A percentile compares a stretch with the other conserved stretches of the same genome.
Conservation (phyloP, 2,329 filamentous ascomycete genomes). For the Alternaria gansuensis region DNA sequence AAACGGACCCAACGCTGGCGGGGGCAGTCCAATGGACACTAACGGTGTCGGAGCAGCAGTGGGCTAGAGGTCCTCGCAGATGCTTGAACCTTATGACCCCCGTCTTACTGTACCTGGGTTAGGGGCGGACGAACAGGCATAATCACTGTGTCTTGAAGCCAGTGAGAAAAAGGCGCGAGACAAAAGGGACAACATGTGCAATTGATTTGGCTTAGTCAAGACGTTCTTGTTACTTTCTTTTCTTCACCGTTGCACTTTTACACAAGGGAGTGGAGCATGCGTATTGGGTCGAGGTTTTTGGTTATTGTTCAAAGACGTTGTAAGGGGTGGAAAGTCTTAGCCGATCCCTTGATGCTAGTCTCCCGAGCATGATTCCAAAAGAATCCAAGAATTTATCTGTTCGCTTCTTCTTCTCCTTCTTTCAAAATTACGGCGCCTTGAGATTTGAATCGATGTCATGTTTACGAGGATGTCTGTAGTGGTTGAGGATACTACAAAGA, state of each 20-base stretch:
- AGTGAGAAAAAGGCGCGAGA: neutral
- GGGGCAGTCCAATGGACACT: constrained; percentile 54
- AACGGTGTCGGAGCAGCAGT: constrained; percentile 49
- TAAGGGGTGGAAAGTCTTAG: neutral
- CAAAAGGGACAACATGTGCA: neutral
- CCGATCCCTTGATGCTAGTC: constrained; percentile 1
- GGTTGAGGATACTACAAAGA: neutral
- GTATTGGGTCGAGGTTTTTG: neutral
- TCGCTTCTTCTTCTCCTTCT: neutral
- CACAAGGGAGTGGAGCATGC: constrained; percentile 2
- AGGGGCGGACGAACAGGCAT: neutral
- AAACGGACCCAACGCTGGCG: constrained; percentile 41
- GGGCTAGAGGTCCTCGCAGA: constrained; percentile 23
- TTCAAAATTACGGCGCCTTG: neutral
- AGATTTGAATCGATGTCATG: neutral
- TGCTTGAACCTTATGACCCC: neutral
- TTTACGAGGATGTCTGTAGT: neutral
- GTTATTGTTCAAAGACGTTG: constrained; percentile 1
- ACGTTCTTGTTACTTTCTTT: constrained; percentile 1
- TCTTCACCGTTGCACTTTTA: constrained; percentile 4
- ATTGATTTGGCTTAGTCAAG: constrained; percentile 4
- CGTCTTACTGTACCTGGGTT: neutral
- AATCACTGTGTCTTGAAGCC: neutral
- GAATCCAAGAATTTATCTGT: neutral
- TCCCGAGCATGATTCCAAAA: neutral